phyloP scores from a whole-genome alignment of 306 rosid genomes.

The Ochetophila trinervis region DNA sequence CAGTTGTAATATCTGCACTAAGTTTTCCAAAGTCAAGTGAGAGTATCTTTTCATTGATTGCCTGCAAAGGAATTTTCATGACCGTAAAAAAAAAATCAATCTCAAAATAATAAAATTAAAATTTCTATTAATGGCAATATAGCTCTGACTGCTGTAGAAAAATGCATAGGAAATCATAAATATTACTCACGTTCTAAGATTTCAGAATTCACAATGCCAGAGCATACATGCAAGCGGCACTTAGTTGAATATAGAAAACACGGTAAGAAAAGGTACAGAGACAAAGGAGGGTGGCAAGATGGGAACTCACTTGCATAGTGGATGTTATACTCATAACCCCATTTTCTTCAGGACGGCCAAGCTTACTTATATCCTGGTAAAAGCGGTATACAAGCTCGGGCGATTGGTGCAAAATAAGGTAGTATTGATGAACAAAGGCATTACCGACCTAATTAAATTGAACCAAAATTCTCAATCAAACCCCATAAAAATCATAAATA shows the following conservation, averaged over 20 bases:
- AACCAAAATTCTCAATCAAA: conserved; percentile 7
- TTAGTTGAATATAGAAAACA: background rate
- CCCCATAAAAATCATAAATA: background rate
- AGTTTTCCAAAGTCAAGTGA: conserved; percentile 56
- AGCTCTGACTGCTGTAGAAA: too few species aligned
- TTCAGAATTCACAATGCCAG: too few species aligned
- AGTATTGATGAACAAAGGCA: conserved; percentile 87
- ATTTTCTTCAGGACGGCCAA: conserved; percentile 65
- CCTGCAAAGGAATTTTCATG: conserved; percentile 33
- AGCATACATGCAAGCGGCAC: background rate
- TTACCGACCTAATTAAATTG: conserved; percentile 69
- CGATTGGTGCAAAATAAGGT: conserved; percentile 73
- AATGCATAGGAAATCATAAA: too few species aligned
- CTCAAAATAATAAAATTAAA: background rate
- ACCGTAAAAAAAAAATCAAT: background rate
- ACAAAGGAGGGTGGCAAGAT: background rate
- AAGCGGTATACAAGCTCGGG: conserved; percentile 79
- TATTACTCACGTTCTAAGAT: too few species aligned
- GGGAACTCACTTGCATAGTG: conserved; percentile 64
- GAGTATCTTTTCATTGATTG: conserved; percentile 71
- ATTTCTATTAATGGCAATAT: background rate
- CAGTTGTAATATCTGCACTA: conserved; percentile 54
- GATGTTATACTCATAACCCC: conserved; percentile 70
- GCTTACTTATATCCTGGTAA: conserved; percentile 76
- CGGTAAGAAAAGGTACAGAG: background rate